Evolutionary conservation across 306 rosid genomes (phyloP).

Genomic region (Quercus rubra): DNA sequence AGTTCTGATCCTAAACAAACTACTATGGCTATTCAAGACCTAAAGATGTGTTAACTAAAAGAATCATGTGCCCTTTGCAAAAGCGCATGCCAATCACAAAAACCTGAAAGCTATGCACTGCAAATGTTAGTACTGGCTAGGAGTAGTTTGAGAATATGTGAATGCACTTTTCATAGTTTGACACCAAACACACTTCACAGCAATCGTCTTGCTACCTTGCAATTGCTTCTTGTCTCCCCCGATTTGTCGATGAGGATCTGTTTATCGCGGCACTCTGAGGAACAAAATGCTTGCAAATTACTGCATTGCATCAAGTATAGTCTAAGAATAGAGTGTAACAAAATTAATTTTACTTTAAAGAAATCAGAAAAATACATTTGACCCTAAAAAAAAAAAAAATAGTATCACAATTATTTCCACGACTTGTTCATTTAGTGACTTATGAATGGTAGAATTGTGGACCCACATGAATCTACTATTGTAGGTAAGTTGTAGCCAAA

Average conservation of each 20-base stretch:
- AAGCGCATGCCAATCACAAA: constrained; percentile 19
- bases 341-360: neutral
- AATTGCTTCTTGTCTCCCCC: neutral
- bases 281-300: constrained; percentile 24
- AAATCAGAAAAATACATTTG: neutral
- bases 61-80: neutral
- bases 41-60: neutral
- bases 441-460: too few relatives aligned
- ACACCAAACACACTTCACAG: neutral
- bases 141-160: neutral
- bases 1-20: neutral
- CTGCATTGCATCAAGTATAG: constrained; percentile 19
- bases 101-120: constrained; percentile 11
- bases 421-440: neutral
- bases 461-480: too few relatives aligned
- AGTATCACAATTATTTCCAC: neutral
- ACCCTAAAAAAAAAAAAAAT: neutral
- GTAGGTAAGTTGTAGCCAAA: too few relatives aligned
- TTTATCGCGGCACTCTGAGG: constrained; percentile 13
- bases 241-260: constrained; percentile 8
- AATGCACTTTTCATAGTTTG: neutral
- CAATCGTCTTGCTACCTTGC: neutral
- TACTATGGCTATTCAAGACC: neutral
- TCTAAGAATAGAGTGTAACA: neutral
- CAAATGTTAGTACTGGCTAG: neutral